phyloP scores from a whole-genome alignment of 2,329 filamentous ascomycete species.

The Dothiorella sarmentorum region DNA sequence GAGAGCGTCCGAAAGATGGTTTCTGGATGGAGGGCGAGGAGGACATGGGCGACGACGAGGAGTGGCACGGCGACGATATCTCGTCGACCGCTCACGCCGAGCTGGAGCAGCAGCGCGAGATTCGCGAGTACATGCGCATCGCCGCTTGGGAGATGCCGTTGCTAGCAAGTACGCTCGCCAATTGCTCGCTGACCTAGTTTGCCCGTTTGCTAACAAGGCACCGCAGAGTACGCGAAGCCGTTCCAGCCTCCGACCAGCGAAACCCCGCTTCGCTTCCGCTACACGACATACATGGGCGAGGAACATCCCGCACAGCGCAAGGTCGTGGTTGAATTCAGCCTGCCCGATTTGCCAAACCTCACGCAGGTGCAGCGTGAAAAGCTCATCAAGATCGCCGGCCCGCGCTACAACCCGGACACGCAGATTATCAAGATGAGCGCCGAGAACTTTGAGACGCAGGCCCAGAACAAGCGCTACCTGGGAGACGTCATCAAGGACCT shows the following conservation, averaged over 20 bases:
- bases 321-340: constrained; percentile 87
- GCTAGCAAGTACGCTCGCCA: constrained; percentile 67
- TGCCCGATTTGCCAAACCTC: constrained; percentile 65
- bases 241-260: constrained; percentile 67
- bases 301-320: constrained; percentile 87
- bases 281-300: constrained; percentile 95
- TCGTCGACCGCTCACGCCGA: constrained; percentile 79
- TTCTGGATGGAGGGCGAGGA: constrained; percentile 38
- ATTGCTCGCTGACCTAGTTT: not conserved
- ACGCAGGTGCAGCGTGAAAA: constrained; percentile 68
- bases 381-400: constrained; percentile 80
- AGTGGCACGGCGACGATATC: constrained; percentile 70
- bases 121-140: constrained; percentile 81
- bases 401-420: constrained; percentile 81
- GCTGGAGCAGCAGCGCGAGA: constrained; percentile 81
- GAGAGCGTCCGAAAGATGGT: constrained; percentile 18
- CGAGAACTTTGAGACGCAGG: constrained; percentile 82
- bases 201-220: not conserved
- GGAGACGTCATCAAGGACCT: constrained; percentile 72
- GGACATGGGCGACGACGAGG: constrained; percentile 26
- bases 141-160: constrained; percentile 95
- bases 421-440: constrained; percentile 84
- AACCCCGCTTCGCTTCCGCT: constrained; percentile 84
- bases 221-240: constrained; percentile 73
- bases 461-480: constrained; percentile 96